Evolutionary conservation across 2,329 filamentous ascomycete species (phyloP), one percentile per base, ranked within the genome.

Genomic region (Xylariaceae sp.): DNA sequence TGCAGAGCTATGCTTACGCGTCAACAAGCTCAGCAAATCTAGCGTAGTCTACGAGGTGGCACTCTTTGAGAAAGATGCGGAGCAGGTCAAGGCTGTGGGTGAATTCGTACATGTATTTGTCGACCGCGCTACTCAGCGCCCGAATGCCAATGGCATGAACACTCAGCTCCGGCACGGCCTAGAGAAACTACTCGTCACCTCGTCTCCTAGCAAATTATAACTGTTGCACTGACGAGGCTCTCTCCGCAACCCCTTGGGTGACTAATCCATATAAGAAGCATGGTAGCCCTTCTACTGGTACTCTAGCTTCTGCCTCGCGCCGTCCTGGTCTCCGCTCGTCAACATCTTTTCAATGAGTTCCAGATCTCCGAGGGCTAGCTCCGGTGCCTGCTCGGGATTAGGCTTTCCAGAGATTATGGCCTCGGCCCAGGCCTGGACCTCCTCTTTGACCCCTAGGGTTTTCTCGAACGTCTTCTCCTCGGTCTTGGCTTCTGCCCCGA

Each of bases 41-140:
- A 96, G 92, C 68, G 92, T 96, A 7, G 90, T 87, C 11, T 98
- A 96, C 70, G 94, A 98, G 71, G 85, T 96, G 56, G 95, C 87
- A 0, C 81, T 98, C 1, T 98, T 97, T 68, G 87, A 91, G 70
- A 81, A 84, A 58, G 91, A 88, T 0, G 77, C 87, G 2, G 86
- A 91, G 1, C 78, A 83, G 17, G 91, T 95, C 8, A 91, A 89
- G 70, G 91, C 92, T 9, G 92, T 96, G 1, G 92, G 92, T 1
- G 89, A 90, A 66, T 92, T 95, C 70, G 83, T 92, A 12, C 93
- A 96, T 71, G 91, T 96, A 9, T 96, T 94, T 76, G 90, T 96
- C n/a, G 86, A 93, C 57, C 82, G 90, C 48, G 81, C 82, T 33
- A 89, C 84, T 14, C 86, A 88, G 63, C 83, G 87, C 58, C 90